Base-by-base conservation (phyloP, 2,329 filamentous ascomycete species). In the Colletotrichum cordylinicola region DNA sequence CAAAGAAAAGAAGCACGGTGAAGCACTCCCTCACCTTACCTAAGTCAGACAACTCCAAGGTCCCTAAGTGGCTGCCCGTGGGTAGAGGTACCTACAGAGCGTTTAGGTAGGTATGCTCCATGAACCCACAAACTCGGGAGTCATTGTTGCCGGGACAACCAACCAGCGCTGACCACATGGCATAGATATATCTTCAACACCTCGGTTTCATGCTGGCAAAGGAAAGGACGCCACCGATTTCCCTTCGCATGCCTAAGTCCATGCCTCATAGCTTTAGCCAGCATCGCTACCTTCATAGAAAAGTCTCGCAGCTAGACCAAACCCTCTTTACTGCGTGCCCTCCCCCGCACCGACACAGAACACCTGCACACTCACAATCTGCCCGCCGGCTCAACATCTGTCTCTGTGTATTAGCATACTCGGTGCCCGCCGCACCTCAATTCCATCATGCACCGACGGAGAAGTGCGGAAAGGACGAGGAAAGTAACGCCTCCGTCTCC, bases 401-500 rank as follows among this genome's bases (percentile, higher is more conserved):
- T 35, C 29, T 31, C 33, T 62, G 16, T 35, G 43, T 48, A 4
- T 43, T 24, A 24, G 60, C 58, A 31, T 24, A 29, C 33, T 6
- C 37, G 16, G 60, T 52, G 24, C 56, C 37, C 24, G 58, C 66
- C 31, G 58, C 58, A 35, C 37, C 24, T 43, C 27, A 27, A 24
- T 18, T 55, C 56, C 56, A 64, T 72, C 18, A 73, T 75, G 76
- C 68, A 73, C 65, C 58, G 70, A 61, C 68, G 79, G 73, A 83
- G 79, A 74, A 80, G 82, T 71, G 84, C 83, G 76, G 83, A 85
- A 74, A 82, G 82, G 78, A 83, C 87, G 68, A 87, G 89, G 76
- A 92, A 91, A 85, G 88, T 90, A 80, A 90, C 91, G 78, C 90
- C 92, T 75, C 91, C 92, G 69, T 91, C 91, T 66, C 89, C 91